Conservation (phyloP, 2,329 filamentous ascomycete genomes). For the Neurospora sp. region DNA sequence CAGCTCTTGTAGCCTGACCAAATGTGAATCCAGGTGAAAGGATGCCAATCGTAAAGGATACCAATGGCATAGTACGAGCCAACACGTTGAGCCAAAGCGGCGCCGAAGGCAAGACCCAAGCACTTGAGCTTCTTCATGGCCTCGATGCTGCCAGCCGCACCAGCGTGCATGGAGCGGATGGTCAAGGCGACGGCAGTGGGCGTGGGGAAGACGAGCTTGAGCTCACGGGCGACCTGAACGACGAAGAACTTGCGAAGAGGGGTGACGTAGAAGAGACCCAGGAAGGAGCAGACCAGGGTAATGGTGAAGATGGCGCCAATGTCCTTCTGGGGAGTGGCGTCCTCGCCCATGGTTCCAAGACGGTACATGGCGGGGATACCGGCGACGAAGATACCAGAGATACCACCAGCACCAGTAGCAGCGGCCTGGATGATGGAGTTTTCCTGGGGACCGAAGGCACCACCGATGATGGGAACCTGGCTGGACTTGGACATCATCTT, state of each 20-base stretch:
- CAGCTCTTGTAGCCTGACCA: slow-evolving; percentile 40
- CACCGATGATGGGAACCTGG: slow-evolving; percentile 41
- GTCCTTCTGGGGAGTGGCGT: slow-evolving; percentile 32
- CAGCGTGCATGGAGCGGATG: slow-evolving; percentile 48
- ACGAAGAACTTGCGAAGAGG: slow-evolving; percentile 47
- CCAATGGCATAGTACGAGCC: slow-evolving; percentile 47
- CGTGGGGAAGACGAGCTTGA: slow-evolving; percentile 48
- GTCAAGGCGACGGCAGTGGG: slow-evolving; percentile 48
- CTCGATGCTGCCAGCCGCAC: slow-evolving; percentile 36
- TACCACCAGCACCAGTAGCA: slow-evolving; percentile 44
- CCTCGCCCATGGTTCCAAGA: slow-evolving; percentile 32
- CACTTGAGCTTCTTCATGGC: slow-evolving; percentile 47
- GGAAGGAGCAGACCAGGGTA: slow-evolving; percentile 41
- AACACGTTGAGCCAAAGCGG: slow-evolving; percentile 39
- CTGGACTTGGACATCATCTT: slow-evolving; percentile 35
- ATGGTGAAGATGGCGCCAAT: slow-evolving; percentile 40
- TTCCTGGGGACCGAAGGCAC: slow-evolving; percentile 45
- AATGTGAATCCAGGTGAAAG: slow-evolving; percentile 43
- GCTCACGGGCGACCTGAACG: slow-evolving; percentile 43
- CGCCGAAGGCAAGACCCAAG: slow-evolving; percentile 36
- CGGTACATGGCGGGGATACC: slow-evolving; percentile 47
- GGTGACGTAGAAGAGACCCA: slow-evolving; percentile 42
- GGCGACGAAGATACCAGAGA: slow-evolving; percentile 44
- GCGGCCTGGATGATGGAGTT: slow-evolving; percentile 35
- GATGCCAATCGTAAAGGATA: slow-evolving; percentile 48